Percentiles rank a stretch among this genome's conserved stretches.
Conservation (phyloP, 116 monocot species). For the Papilionanthe hybrid region DNA sequence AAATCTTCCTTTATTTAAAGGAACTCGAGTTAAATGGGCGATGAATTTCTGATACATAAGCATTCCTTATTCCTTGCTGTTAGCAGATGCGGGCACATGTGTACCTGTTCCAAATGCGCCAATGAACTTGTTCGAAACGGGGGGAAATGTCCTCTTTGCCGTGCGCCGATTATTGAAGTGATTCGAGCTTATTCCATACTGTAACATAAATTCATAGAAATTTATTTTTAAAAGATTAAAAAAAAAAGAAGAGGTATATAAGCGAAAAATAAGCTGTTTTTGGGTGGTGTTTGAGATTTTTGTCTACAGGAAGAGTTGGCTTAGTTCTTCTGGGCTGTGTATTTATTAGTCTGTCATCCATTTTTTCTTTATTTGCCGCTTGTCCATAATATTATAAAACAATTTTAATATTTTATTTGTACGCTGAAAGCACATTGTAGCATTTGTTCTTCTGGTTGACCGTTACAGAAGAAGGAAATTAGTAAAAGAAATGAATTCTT, state of each 20-base stretch:
- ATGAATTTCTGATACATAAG: no score
- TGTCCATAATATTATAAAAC: neutral
- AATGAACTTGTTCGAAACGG: constrained; percentile 58
- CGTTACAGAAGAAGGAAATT: neutral
- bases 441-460: neutral
- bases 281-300: neutral
- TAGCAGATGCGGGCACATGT: constrained; percentile 92
- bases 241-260: neutral
- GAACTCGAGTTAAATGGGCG: no score
- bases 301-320: neutral
- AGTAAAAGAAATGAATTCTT: neutral
- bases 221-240: neutral
- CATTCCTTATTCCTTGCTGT: no score
- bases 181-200: constrained; percentile 75
- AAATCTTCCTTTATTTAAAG: no score
- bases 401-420: neutral
- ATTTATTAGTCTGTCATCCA: neutral
- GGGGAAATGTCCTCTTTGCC: constrained; percentile 83
- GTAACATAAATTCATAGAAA: constrained; percentile 29
- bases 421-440: neutral
- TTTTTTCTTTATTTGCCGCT: neutral
- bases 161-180: constrained; percentile 86
- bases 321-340: neutral
- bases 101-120: constrained; percentile 78
- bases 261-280: neutral